Conservation (phyloP, 495 filamentous ascomycete species). For the Podospora australis region DNA sequence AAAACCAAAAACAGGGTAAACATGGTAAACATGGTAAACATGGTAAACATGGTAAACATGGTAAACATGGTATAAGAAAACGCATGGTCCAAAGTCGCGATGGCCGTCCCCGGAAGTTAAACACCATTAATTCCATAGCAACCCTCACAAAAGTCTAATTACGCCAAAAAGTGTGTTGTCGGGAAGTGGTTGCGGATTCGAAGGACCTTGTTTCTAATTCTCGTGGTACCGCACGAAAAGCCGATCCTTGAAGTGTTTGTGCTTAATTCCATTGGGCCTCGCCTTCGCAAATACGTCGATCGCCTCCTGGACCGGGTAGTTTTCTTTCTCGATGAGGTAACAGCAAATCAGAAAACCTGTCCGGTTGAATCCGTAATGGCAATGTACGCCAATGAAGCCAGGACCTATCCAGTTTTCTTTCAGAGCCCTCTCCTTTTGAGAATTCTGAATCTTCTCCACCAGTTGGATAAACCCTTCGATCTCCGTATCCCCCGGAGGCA, state of each 20-base stretch:
- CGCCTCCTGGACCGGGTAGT: constrained; percentile 66
- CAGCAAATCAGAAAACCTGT: constrained; percentile 88
- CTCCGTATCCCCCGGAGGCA: constrained; percentile 73
- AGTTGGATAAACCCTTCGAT: constrained; percentile 69
- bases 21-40: too few species aligned
- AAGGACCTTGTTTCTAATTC: too few species aligned
- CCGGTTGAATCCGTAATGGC: constrained; percentile 91
- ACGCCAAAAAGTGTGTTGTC: too few species aligned
- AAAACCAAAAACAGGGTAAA: too few species aligned
- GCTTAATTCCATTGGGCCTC: constrained; percentile 77
- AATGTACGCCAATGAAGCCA: constrained; percentile 74
- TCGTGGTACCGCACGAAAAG: too few species aligned
- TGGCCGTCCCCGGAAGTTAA: too few species aligned
- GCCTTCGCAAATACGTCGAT: constrained; percentile 70
- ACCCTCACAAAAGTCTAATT: too few species aligned
- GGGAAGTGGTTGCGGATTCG: too few species aligned
- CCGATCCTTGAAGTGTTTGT: constrained; percentile 82
- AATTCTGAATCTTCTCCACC: constrained; percentile 62
- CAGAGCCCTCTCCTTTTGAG: constrained; percentile 33
- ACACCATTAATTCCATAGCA: too few species aligned
- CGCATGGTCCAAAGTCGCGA: too few species aligned
- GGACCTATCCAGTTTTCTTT: constrained; percentile 34
- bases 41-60: too few species aligned
- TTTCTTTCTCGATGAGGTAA: constrained; percentile 78
- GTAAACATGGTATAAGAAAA: too few species aligned